A percentile compares a stretch with the other conserved stretches of the same genome.
Conservation (phyloP, 345 rosid species). For the Durio zibethinus region DNA sequence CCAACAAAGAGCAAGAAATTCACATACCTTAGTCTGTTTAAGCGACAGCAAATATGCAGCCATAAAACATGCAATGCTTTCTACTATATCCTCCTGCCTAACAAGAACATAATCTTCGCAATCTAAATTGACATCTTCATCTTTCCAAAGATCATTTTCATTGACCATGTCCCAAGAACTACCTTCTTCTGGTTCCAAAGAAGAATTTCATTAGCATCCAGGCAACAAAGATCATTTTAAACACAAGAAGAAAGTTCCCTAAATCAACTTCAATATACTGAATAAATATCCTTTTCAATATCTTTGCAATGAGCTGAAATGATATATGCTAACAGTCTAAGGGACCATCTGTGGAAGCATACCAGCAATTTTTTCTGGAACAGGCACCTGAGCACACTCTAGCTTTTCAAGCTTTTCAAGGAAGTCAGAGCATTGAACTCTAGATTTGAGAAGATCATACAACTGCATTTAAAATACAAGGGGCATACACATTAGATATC, state of each 20-base stretch:
- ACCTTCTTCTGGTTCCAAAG: constrained; percentile 55
- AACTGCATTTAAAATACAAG: constrained; percentile 46
- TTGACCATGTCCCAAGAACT: constrained; percentile 81
- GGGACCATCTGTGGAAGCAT: constrained; percentile 13
- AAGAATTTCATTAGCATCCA: constrained; percentile 17
- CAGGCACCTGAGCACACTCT: constrained; percentile 52
- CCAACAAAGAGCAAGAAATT: background rate
- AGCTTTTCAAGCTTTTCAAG: constrained; percentile 71
- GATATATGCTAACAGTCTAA: background rate
- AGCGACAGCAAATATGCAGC: constrained; percentile 83
- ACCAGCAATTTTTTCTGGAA: constrained; percentile 46
- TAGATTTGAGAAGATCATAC: constrained; percentile 76
- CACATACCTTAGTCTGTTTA: constrained; percentile 82
- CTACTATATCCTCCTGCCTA: constrained; percentile 93
- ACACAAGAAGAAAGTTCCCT: background rate
- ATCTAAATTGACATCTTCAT: constrained; percentile 38
- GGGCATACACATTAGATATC: background rate
- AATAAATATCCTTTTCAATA: constrained; percentile 2
- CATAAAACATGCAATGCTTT: constrained; percentile 90
- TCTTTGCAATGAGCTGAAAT: background rate
- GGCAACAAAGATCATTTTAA: background rate
- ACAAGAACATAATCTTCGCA: constrained; percentile 83
- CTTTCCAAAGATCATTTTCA: constrained; percentile 73
- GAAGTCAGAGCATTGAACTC: constrained; percentile 72
- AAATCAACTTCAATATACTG: constrained; percentile 4